Percentiles rank a stretch among this genome's conserved stretches.
Evolutionary conservation across 805 yeast genomes (phyloP).

Genomic region (Deakozyma indianensis): DNA sequence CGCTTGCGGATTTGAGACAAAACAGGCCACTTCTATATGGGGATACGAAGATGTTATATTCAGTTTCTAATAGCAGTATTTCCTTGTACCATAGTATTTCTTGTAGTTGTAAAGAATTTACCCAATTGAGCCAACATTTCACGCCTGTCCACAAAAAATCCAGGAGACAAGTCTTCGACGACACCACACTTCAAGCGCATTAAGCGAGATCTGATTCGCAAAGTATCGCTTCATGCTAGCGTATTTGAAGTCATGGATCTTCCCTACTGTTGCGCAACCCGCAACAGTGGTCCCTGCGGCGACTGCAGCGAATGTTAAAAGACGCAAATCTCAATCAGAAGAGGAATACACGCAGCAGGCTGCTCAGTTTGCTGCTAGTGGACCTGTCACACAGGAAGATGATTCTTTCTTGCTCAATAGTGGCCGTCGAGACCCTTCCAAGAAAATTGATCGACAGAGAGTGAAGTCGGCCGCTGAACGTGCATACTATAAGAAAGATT

Average conservation of each 20-base stretch:
- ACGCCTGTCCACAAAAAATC: no score
- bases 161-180: no score
- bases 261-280: background rate
- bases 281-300: background rate
- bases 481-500: slow-evolving; percentile 42
- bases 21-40: no score
- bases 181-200: no score
- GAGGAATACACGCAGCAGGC: slow-evolving; percentile 46
- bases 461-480: slow-evolving; percentile 49
- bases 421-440: slow-evolving; percentile 1
- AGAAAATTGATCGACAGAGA: slow-evolving; percentile 41
- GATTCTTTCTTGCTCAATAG: slow-evolving; percentile 4
- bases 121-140: no score
- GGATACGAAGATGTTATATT: no score
- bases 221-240: no score
- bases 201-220: no score
- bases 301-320: slow-evolving; percentile 18
- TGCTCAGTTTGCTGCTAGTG: slow-evolving; percentile 32
- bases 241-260: background rate
- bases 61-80: no score
- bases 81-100: no score
- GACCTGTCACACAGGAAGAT: slow-evolving; percentile 31
- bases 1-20: no score
- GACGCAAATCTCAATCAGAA: slow-evolving; percentile 57
- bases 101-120: no score